phyloP scores from a whole-genome alignment of 1,284 basidiomycete species.

The Cutaneotrichosporon cutaneum region DNA sequence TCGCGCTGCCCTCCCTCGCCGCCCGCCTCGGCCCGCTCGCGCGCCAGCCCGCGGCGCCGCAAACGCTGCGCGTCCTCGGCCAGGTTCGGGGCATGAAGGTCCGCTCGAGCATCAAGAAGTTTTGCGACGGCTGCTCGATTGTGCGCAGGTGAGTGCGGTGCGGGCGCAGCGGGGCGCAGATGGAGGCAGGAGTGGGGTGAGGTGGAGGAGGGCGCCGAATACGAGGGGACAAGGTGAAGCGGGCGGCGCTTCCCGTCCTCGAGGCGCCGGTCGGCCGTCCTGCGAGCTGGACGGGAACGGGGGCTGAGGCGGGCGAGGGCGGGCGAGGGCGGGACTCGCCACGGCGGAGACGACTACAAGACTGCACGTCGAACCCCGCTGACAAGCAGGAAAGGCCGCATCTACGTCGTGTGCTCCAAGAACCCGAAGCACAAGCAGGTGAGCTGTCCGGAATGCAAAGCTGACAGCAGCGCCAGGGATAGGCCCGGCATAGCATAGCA shows the following conservation, averaged over 20 bases:
- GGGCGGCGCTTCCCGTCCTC: no score
- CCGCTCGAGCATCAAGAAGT: conserved; percentile 84
- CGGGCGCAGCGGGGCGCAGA: background rate
- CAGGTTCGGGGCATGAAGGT: conserved; percentile 86
- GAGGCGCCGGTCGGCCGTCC: no score
- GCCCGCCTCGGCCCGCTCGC: conserved; percentile 11
- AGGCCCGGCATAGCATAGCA: conserved; percentile 4
- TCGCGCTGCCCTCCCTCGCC: conserved; percentile 2
- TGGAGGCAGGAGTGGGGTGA: background rate
- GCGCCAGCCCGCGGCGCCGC: conserved; percentile 11
- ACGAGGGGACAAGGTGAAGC: background rate
- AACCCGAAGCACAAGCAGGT: conserved; percentile 99
- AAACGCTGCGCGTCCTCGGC: conserved; percentile 24
- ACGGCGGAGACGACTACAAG: background rate
- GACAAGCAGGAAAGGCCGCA: conserved; percentile 70
- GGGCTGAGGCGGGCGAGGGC: conserved; percentile 30
- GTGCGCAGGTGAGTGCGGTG: conserved; percentile 59
- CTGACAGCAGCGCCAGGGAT: conserved; percentile 22
- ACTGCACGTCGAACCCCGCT: background rate
- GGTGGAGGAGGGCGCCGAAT: background rate
- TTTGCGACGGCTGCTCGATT: conserved; percentile 85
- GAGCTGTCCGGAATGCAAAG: conserved; percentile 31
- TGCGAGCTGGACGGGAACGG: no score
- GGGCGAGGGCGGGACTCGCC: background rate
- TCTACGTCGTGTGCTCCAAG: conserved; percentile 90